Base-by-base conservation (phyloP, 495 filamentous ascomycete genomes). In the Corynascus novoguineensis region DNA sequence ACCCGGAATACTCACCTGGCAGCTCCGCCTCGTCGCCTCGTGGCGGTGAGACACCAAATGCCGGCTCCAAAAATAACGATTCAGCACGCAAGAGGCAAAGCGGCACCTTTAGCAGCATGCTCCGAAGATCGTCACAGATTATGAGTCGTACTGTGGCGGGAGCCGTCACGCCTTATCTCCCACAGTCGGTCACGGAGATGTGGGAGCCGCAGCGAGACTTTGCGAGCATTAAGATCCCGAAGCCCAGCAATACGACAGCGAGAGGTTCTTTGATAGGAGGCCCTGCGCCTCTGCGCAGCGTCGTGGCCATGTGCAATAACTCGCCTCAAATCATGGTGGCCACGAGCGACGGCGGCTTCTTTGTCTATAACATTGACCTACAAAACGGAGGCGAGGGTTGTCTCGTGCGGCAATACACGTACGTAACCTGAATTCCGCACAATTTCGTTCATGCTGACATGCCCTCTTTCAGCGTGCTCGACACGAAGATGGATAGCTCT, bases 261-360 rank as follows among this genome's bases (percentile, higher is more conserved):
- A 44, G 2, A 69, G 68, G 8, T 64, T 35, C 65, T 59, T 49
- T 27, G 44, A 38, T 65, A n/a, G 60, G 65, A 17, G 73, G 58
- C 15, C 61, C 64, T 22, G 57, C 62, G 6, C 45, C 63, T 4
- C 66, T 95, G 17, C 73, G 85, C 58, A 97, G 90, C 58, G 95
- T 97, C 27, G 93, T 97, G 35, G 93, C 95, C 7, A 90, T 98
- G 85, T 96, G 89, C 64, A 92, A 82, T 63, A 92, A 83, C 63
- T 89, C 86, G 12, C 93, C 95, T 0, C 90, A 97, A 63, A 88
- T 98, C 27, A 97, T 97, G 92, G 89, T 97, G 1, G 95, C 96
- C 12, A 97, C 93, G 3, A 96, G 87, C 60, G 95, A 97, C 67
- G 93, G 93, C 14, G 84, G 85, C 22, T 97, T 96, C 64, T 97